phyloP scores from a whole-genome alignment of 208 protist species.

The Leishmania major region DNA sequence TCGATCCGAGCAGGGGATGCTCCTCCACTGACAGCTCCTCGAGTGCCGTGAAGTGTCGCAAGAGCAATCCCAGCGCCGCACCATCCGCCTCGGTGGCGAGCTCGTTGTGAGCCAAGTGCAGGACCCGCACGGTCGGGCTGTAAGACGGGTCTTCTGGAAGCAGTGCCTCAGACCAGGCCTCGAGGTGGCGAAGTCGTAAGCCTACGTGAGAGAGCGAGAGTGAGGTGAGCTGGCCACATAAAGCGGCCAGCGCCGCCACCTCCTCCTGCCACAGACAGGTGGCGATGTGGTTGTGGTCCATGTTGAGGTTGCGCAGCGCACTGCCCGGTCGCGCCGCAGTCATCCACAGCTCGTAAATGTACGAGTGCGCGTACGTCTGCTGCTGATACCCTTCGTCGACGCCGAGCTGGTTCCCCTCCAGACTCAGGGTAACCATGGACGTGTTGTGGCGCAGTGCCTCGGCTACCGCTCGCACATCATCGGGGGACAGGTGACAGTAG shows the following conservation, averaged over 20 bases:
- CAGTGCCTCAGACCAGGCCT: slow-evolving; percentile 43
- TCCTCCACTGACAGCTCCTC: slow-evolving; percentile 66
- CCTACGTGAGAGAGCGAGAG: slow-evolving; percentile 58
- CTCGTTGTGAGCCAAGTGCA: slow-evolving; percentile 67
- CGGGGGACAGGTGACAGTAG: slow-evolving; percentile 58
- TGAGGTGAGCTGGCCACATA: slow-evolving; percentile 46
- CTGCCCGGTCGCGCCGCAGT: slow-evolving; percentile 27
- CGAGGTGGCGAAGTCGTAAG: slow-evolving; percentile 46
- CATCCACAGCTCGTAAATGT: slow-evolving; percentile 47
- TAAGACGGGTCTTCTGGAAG: slow-evolving; percentile 1
- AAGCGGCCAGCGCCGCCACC: slow-evolving; percentile 39
- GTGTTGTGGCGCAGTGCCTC: slow-evolving; percentile 47
- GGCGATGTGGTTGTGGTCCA: slow-evolving; percentile 70
- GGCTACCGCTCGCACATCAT: slow-evolving; percentile 47
- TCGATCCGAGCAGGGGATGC: slow-evolving; percentile 41
- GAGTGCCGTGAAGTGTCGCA: slow-evolving; percentile 48
- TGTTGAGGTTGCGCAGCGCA: slow-evolving; percentile 49
- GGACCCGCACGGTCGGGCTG: slow-evolving; percentile 26
- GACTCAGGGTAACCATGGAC: slow-evolving; percentile 42
- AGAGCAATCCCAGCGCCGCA: slow-evolving; percentile 34
- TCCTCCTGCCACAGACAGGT: slow-evolving; percentile 61
- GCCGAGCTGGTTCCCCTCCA: slow-evolving; percentile 77
- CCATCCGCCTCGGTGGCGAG: slow-evolving; percentile 42
- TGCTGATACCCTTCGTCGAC: slow-evolving; percentile 19
- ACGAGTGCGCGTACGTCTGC: slow-evolving; percentile 36